These are phyloP conservation scores for Physcomitrellopsis africana DNA, from an alignment of 225 moss, liverwort and hornwort genomes.

Conservation along the genomic window DNA sequence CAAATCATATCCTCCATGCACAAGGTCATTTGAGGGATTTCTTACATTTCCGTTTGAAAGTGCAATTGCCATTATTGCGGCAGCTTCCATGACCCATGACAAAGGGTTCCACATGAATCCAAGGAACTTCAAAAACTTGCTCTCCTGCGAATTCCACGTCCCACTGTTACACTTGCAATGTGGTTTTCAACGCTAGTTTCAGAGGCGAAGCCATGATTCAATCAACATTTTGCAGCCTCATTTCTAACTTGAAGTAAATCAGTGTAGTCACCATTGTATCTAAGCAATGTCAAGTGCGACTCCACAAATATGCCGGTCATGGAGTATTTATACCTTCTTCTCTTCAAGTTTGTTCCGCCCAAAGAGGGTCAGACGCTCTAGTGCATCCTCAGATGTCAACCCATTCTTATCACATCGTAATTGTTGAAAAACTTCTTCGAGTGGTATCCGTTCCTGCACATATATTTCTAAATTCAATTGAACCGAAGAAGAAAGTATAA, in stretches of 20 bases:
- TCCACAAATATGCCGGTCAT: background rate
- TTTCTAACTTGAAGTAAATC: no score
- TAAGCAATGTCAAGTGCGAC: background rate
- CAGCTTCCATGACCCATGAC: constrained; percentile 59
- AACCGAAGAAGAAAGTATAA: background rate
- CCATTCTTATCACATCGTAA: constrained; percentile 66
- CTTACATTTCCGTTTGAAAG: constrained; percentile 46
- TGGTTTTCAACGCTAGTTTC: background rate
- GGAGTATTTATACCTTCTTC: constrained; percentile 47
- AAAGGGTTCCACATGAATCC: constrained; percentile 61
- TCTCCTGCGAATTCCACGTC: constrained; percentile 34
- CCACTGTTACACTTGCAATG: background rate
- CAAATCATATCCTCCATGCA: background rate
- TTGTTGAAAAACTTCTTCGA: constrained; percentile 77
- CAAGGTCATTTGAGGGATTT: background rate
- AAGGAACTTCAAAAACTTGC: constrained; percentile 52
- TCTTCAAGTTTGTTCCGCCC: constrained; percentile 78
- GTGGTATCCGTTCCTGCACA: constrained; percentile 63
- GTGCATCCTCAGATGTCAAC: constrained; percentile 59
- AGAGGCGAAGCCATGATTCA: background rate
- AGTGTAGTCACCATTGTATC: no score
- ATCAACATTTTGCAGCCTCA: background rate
- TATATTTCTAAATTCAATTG: background rate
- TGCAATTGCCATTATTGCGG: constrained; percentile 55
- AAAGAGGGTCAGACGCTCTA: constrained; percentile 63